Evolutionary conservation across 805 yeast genomes (phyloP).

Genomic region (Pichia exigua): DNA sequence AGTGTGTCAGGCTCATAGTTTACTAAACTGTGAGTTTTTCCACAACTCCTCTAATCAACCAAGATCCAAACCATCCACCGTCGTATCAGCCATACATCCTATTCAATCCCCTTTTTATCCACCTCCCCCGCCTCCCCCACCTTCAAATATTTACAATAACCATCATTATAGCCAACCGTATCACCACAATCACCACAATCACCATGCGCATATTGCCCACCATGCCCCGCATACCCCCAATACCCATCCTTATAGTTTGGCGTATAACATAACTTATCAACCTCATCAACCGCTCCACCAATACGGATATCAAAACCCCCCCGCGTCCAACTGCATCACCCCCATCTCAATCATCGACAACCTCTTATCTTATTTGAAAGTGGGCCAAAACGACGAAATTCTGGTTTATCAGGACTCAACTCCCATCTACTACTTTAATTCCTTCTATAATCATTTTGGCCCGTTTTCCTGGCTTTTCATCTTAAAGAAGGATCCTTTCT

Average conservation of each 20-base stretch:
- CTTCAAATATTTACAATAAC: too few species aligned
- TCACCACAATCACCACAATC: not conserved
- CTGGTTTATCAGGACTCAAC: constrained; percentile 35
- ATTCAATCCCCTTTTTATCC: too few species aligned
- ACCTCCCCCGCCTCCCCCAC: not conserved
- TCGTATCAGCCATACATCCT: too few species aligned
- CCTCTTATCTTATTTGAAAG: constrained; percentile 1
- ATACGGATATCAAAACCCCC: not conserved
- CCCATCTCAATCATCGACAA: not conserved
- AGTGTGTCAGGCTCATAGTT: constrained; percentile 27
- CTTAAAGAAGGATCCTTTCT: constrained; percentile 38
- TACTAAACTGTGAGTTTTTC: constrained; percentile 25
- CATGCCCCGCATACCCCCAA: too few species aligned
- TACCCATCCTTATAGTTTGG: too few species aligned
- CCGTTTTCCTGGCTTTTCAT: constrained; percentile 43
- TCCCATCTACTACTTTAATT: constrained; percentile 29
- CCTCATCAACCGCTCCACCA: not conserved
- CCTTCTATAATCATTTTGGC: constrained; percentile 39
- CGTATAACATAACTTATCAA: not conserved
- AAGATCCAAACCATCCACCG: too few species aligned
- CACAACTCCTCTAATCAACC: too few species aligned
- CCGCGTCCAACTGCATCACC: not conserved
- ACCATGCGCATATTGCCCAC: too few species aligned
- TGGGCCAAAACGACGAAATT: constrained; percentile 31
- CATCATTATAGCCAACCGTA: too few species aligned